Percentiles rank a stretch among this genome's conserved stretches.
These are phyloP conservation scores for Geotrichum restrictum DNA, from an alignment of 1,139 yeast species.

Conservation along the genomic window DNA sequence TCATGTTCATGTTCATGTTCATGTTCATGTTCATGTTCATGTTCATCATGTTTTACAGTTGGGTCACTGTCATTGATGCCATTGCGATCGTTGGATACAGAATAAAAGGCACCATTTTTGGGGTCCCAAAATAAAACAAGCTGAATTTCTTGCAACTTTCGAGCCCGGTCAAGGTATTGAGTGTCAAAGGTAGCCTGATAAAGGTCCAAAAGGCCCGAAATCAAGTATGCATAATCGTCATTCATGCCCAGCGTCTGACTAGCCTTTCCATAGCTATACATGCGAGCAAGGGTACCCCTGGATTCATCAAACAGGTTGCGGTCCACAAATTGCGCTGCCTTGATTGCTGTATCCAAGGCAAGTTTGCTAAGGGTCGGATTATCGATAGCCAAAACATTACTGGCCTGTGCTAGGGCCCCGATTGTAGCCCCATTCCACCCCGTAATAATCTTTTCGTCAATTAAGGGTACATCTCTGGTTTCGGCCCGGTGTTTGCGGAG, in stretches of 20 bases:
- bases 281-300: conserved; percentile 27
- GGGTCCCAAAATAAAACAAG: conserved; percentile 37
- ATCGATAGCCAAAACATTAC: conserved; percentile 21
- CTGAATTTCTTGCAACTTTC: conserved; percentile 37
- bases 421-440: conserved; percentile 41
- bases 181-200: conserved; percentile 36
- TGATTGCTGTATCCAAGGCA: conserved; percentile 32
- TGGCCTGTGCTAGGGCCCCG: conserved; percentile 39
- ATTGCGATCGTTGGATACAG: conserved; percentile 25
- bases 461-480: conserved; percentile 33
- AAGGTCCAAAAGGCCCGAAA: conserved; percentile 39
- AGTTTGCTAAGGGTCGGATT: conserved; percentile 21
- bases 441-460: conserved; percentile 37
- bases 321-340: conserved; percentile 32
- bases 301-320: conserved; percentile 28
- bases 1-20: too few species aligned
- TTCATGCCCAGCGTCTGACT: conserved; percentile 32
- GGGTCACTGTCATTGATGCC: too few species aligned
- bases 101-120: conserved; percentile 37
- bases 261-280: conserved; percentile 9
- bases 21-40: too few species aligned
- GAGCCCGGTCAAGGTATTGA: conserved; percentile 36
- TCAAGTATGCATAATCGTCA: conserved; percentile 41
- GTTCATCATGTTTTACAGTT: conserved; percentile 21
- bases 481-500: conserved; percentile 32